Evolutionary conservation across 176 grass and related monocot genomes (phyloP).

Genomic region (Rhynchospora tenuis): DNA sequence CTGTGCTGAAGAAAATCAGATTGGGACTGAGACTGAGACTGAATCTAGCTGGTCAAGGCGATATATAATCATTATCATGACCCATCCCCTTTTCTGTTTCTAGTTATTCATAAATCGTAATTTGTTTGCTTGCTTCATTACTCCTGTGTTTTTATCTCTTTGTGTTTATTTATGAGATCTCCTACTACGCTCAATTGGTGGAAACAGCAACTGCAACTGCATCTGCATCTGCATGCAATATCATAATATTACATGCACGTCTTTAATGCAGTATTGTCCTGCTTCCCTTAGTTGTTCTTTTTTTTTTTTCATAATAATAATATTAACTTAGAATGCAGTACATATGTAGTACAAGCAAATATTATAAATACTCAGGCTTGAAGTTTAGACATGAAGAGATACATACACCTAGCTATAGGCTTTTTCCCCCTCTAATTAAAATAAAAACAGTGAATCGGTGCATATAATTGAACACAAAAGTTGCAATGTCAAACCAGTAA

Average conservation of each 20-base stretch:
- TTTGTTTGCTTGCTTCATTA: not conserved
- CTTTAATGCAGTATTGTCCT: not conserved
- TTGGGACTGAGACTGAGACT: not conserved
- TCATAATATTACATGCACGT: not conserved
- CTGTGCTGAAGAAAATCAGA: not conserved
- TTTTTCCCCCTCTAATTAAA: too few species aligned
- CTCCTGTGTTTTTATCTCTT: not conserved
- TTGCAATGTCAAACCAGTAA: not conserved
- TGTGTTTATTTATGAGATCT: not conserved
- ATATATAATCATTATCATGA: not conserved
- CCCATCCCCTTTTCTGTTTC: not conserved
- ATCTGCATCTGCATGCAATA: not conserved
- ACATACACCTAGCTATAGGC: not conserved
- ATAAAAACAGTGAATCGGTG: not conserved
- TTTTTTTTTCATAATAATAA: not conserved
- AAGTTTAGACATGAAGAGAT: not conserved
- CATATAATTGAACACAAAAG: conserved; percentile 13
- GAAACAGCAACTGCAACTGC: not conserved
- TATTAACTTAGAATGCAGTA: not conserved
- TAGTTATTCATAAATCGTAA: not conserved
- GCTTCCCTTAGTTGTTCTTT: not conserved
- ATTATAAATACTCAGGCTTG: not conserved
- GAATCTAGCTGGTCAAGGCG: not conserved
- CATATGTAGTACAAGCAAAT: not conserved
- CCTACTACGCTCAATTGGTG: not conserved